Percentiles rank a stretch among this genome's conserved stretches.
These are phyloP conservation scores for Cerrena zonata DNA, from an alignment of 1,284 basidiomycete genomes.

Conservation along the genomic window DNA sequence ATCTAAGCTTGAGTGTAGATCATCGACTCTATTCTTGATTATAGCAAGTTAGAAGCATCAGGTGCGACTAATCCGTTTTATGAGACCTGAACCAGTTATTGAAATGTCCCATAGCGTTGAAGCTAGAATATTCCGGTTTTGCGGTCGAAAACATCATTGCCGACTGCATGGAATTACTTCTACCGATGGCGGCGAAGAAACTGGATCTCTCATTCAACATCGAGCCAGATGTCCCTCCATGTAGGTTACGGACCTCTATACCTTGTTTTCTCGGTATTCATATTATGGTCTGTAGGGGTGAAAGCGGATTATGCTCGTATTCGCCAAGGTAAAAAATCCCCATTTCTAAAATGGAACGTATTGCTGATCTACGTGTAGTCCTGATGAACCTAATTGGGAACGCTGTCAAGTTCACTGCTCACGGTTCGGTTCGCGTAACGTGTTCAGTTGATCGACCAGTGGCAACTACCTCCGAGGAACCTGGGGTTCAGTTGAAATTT, in stretches of 20 bases:
- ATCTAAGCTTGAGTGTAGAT: conserved; percentile 36
- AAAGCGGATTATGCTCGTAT: conserved; percentile 66
- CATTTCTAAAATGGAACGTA: neutral
- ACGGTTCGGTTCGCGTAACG: conserved; percentile 54
- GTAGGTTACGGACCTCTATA: conserved; percentile 30
- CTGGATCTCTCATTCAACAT: conserved; percentile 68
- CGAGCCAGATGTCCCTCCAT: conserved; percentile 55
- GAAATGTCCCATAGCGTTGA: conserved; percentile 41
- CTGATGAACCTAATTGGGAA: conserved; percentile 73
- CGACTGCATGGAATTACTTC: conserved; percentile 66
- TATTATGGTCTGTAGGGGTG: conserved; percentile 44
- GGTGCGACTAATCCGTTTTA: conserved; percentile 31
- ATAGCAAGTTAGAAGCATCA: conserved; percentile 69
- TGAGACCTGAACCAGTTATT: neutral
- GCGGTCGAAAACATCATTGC: conserved; percentile 66
- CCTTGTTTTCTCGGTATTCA: neutral
- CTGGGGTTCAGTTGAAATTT: conserved; percentile 56
- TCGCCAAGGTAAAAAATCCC: conserved; percentile 48
- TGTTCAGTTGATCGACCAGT: conserved; percentile 47
- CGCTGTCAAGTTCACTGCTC: conserved; percentile 65
- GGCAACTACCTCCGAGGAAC: conserved; percentile 33
- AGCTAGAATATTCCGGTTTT: conserved; percentile 61
- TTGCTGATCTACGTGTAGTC: conserved; percentile 32
- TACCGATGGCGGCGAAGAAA: conserved; percentile 68
- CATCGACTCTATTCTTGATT: conserved; percentile 69